phyloP scores from a whole-genome alignment of 495 filamentous ascomycete species.

The Astrothelium subdiscretum region DNA sequence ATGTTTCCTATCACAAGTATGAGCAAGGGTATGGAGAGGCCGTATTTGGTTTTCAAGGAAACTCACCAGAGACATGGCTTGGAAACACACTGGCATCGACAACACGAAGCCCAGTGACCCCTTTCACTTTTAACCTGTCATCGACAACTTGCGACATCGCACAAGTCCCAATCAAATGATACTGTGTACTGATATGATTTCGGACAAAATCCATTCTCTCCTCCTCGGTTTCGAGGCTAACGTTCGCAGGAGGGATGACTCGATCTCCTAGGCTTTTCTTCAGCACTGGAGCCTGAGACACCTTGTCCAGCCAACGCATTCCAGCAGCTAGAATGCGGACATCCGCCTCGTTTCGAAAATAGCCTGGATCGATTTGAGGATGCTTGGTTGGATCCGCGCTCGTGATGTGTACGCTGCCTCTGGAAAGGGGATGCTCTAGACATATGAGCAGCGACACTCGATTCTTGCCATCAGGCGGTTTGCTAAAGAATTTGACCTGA shows the following conservation, averaged over 20 bases:
- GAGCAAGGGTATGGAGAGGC: not conserved
- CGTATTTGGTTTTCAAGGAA: not conserved
- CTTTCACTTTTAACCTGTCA: constrained; percentile 21
- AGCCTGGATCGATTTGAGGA: constrained; percentile 18
- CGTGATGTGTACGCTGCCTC: constrained; percentile 20
- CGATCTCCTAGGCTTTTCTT: constrained; percentile 16
- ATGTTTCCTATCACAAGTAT: constrained; percentile 16
- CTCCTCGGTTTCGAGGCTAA: constrained; percentile 16
- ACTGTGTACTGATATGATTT: constrained; percentile 17
- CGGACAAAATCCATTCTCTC: constrained; percentile 15
- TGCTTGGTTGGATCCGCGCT: constrained; percentile 13
- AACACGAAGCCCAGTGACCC: constrained; percentile 20
- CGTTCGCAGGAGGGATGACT: constrained; percentile 9
- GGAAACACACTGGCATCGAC: constrained; percentile 26
- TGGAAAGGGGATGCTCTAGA: constrained; percentile 19
- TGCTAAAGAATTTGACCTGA: constrained; percentile 16
- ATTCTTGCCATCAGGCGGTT: constrained; percentile 16
- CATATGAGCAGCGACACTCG: constrained; percentile 17
- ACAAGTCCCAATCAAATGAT: constrained; percentile 24
- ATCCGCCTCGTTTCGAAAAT: constrained; percentile 17
- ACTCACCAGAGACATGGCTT: not conserved
- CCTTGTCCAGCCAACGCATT: constrained; percentile 19
- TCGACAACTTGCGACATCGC: constrained; percentile 29
- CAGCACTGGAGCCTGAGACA: constrained; percentile 14
- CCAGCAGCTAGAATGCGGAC: constrained; percentile 16